phyloP scores from a whole-genome alignment of 108 stramenopile genomes.

The Seminavis robusta region DNA sequence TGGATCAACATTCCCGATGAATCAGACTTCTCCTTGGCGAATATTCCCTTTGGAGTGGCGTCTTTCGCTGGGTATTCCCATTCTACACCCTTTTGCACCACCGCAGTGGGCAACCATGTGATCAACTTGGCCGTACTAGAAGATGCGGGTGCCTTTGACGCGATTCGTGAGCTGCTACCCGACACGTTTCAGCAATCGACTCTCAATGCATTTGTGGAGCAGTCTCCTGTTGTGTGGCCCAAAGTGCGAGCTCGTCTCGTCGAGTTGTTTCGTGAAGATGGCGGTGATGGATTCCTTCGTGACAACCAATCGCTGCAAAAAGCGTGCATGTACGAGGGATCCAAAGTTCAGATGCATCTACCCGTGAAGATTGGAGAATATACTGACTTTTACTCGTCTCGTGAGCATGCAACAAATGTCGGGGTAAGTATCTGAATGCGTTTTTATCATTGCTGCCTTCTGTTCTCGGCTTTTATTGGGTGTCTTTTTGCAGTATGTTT shows the following conservation, averaged over 20 bases:
- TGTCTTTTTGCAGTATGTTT: no score
- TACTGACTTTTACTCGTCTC: conserved; percentile 88
- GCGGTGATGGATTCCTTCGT: conserved; percentile 2
- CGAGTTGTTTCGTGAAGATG: conserved; percentile 33
- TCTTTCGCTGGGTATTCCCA: conserved; percentile 33
- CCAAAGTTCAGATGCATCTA: conserved; percentile 50
- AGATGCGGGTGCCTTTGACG: conserved; percentile 60
- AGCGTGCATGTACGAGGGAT: conserved; percentile 33
- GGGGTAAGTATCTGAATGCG: background rate
- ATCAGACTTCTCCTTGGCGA: conserved; percentile 74
- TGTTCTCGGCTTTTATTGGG: no score
- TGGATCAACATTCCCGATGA: conserved; percentile 52
- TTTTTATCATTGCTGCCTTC: conserved; percentile 16
- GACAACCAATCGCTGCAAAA: conserved; percentile 16
- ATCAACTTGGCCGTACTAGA: conserved; percentile 61
- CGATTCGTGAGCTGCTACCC: conserved; percentile 2
- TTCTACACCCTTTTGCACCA: conserved; percentile 50
- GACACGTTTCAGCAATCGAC: conserved; percentile 40
- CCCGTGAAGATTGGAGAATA: conserved; percentile 84
- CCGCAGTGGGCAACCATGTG: conserved; percentile 60
- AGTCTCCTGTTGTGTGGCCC: conserved; percentile 51
- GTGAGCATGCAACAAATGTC: conserved; percentile 89
- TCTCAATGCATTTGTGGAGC: conserved; percentile 71
- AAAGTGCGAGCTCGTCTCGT: conserved; percentile 56
- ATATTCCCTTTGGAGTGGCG: conserved; percentile 85